Percentiles rank a stretch among this genome's conserved stretches.
phyloP scores from a whole-genome alignment of 73 alveolate species.

The Urostyla sp. region DNA sequence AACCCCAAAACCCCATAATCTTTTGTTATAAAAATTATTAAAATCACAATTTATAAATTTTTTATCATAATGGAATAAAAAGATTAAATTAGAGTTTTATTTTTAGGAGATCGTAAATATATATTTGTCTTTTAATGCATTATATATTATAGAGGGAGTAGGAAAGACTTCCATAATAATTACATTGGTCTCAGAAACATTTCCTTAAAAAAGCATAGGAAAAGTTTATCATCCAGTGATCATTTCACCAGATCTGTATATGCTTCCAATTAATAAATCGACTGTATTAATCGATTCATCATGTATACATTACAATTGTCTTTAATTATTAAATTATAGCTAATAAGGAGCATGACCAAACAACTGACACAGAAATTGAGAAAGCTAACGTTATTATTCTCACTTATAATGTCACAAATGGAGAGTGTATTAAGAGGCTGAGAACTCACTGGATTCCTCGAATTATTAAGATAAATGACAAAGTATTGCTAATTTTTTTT shows the following conservation, averaged over 20 bases:
- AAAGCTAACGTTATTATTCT: conserved; percentile 66
- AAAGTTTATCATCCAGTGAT: conserved; percentile 68
- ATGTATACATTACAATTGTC: conserved; percentile 1
- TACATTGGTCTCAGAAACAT: conserved; percentile 65
- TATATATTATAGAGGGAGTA: conserved; percentile 56
- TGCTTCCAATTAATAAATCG: conserved; percentile 41
- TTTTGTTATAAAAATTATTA: too few species aligned
- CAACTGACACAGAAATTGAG: conserved; percentile 59
- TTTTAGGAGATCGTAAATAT: conserved; percentile 70
- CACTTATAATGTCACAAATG: conserved; percentile 67
- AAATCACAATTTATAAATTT: background rate
- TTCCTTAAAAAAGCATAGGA: conserved; percentile 51
- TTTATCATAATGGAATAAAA: background rate
- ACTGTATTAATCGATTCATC: conserved; percentile 68
- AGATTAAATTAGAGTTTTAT: conserved; percentile 57
- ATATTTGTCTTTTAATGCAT: background rate
- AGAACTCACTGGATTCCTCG: conserved; percentile 70
- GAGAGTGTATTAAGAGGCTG: conserved; percentile 55
- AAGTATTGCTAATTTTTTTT: conserved; percentile 9
- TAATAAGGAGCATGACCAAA: conserved; percentile 56
- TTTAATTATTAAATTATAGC: background rate
- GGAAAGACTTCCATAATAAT: conserved; percentile 78
- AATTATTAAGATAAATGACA: conserved; percentile 40
- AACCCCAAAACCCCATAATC: too few species aligned
- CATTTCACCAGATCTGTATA: conserved; percentile 69